A percentile compares a stretch with the other conserved stretches of the same genome.
phyloP scores from a whole-genome alignment of 2,329 filamentous ascomycete genomes.

The Tolypocladium guangdongense region DNA sequence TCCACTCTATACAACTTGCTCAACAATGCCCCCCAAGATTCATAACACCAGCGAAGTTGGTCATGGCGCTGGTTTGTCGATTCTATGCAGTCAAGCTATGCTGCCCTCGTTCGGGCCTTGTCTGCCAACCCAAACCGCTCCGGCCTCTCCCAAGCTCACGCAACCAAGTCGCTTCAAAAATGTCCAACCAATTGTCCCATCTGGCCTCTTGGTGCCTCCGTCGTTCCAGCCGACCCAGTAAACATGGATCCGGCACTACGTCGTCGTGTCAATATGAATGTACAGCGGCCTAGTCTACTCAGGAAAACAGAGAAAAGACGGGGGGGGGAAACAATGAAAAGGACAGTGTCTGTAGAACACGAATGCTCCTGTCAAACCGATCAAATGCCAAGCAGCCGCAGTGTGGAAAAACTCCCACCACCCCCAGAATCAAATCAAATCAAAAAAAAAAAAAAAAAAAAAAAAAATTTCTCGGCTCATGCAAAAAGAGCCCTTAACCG shows the following conservation, averaged over 20 bases:
- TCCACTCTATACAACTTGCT: too few relatives aligned
- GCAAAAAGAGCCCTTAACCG: neutral
- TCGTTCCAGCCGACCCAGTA: neutral
- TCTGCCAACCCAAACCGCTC: neutral
- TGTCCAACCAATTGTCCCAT: neutral
- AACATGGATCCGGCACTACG: neutral
- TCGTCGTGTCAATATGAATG: neutral
- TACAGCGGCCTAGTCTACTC: neutral
- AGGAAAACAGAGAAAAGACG: neutral
- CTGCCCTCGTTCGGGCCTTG: neutral
- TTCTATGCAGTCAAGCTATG: neutral
- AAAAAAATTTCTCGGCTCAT: neutral
- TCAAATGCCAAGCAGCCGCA: neutral
- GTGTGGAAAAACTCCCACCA: neutral
- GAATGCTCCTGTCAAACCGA: neutral
- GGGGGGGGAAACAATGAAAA: neutral
- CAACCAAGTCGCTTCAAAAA: neutral
- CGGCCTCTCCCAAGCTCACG: neutral
- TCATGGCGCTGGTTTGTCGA: neutral
- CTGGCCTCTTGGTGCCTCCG: neutral
- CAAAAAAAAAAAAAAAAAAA: neutral
- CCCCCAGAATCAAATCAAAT: neutral
- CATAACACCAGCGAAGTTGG: too few relatives aligned
- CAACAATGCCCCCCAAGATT: too few relatives aligned
- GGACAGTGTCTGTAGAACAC: neutral